phyloP scores from a whole-genome alignment of 805 yeast genomes.

The Lachancea mirantina region DNA sequence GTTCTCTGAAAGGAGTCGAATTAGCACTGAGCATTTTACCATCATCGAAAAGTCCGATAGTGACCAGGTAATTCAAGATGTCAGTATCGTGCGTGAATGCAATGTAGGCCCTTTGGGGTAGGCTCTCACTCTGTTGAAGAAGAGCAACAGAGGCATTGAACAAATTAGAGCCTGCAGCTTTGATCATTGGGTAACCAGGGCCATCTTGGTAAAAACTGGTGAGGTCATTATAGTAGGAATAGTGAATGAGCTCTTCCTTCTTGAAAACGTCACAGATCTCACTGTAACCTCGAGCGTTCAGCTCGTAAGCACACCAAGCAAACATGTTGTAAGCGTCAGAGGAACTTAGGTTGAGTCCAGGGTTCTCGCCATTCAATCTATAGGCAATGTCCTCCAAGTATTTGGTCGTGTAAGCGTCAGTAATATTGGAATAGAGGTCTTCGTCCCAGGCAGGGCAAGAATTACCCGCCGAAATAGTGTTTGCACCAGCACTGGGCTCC shows the following conservation, averaged over 20 bases:
- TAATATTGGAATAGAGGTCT: conserved; percentile 16
- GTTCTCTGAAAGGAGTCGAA: conserved; percentile 37
- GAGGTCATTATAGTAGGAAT: conserved; percentile 55
- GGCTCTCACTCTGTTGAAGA: conserved; percentile 43
- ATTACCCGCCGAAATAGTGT: conserved; percentile 41
- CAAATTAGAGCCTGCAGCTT: conserved; percentile 56
- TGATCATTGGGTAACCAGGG: conserved; percentile 52
- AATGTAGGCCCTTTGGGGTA: conserved; percentile 51
- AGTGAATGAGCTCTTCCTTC: conserved; percentile 55
- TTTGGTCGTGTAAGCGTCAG: conserved; percentile 15
- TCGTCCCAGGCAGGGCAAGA: conserved; percentile 37
- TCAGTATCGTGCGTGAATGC: conserved; percentile 75
- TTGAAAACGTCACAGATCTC: conserved; percentile 64
- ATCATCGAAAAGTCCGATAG: conserved; percentile 47
- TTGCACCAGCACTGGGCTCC: conserved; percentile 39
- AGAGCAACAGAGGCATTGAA: conserved; percentile 44
- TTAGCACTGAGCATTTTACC: conserved; percentile 37
- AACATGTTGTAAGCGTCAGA: conserved; percentile 49
- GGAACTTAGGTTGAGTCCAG: conserved; percentile 45
- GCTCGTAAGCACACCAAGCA: conserved; percentile 66
- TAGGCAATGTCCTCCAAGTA: conserved; percentile 48
- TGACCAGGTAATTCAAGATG: conserved; percentile 51
- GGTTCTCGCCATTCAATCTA: conserved; percentile 49
- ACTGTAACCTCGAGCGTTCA: conserved; percentile 62
- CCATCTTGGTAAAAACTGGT: conserved; percentile 55